Conservation (phyloP, 371 early-diverging fungal genomes). For the Rhizopus arrhizus region DNA sequence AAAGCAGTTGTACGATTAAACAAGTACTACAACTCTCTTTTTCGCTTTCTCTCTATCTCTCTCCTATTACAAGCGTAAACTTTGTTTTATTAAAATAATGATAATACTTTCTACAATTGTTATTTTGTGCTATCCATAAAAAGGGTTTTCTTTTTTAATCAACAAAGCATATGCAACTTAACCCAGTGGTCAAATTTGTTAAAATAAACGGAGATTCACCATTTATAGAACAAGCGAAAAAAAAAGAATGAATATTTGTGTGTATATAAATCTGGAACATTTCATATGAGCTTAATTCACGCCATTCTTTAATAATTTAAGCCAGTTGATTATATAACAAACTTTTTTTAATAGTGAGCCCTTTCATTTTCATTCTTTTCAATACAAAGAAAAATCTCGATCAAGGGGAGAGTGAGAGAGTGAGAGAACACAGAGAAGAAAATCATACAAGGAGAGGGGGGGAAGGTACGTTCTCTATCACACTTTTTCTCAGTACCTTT, state of each 20-base stretch:
- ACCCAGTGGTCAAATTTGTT: too few species aligned
- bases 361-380: constrained; percentile 7
- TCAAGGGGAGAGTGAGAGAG: not conserved
- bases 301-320: constrained; percentile 5
- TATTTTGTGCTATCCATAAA: constrained; percentile 83
- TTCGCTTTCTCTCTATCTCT: not conserved
- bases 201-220: constrained; percentile 5
- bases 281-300: constrained; percentile 1
- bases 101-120: constrained; percentile 24
- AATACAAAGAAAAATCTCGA: constrained; percentile 3
- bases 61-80: constrained; percentile 63
- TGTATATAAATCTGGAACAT: not conserved
- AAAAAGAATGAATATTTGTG: not conserved
- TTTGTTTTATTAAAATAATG: too few species aligned
- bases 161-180: too few species aligned
- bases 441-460: constrained; percentile 1
- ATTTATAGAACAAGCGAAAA: not conserved
- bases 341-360: not conserved
- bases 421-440: not conserved
- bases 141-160: constrained; percentile 29
- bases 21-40: not conserved
- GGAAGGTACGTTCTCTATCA: not conserved
- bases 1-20: not conserved
- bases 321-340: constrained; percentile 7
- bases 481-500: not conserved